Evolutionary conservation across 148 eudicot genomes (phyloP).

Genomic region (Beta vulgaris): DNA sequence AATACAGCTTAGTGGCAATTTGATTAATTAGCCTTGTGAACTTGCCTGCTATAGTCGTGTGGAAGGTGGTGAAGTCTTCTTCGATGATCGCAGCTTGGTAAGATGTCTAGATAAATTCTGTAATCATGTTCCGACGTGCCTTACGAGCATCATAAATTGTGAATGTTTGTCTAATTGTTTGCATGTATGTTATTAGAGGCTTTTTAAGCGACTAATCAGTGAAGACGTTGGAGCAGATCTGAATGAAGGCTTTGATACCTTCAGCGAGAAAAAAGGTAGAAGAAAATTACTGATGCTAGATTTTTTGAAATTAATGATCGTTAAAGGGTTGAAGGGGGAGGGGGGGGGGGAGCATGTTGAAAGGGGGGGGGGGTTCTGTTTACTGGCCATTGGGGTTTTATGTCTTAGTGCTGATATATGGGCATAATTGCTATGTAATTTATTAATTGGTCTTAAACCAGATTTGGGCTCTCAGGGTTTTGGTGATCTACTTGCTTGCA

Average conservation of each 20-base stretch:
- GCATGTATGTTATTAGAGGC: slow-evolving; percentile 57
- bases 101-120: slow-evolving; percentile 30
- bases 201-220: slow-evolving; percentile 88
- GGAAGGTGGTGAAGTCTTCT: slow-evolving; percentile 89
- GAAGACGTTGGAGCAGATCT: slow-evolving; percentile 94
- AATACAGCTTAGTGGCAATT: slow-evolving; percentile 37
- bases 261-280: slow-evolving; percentile 70
- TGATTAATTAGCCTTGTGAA: slow-evolving; percentile 76
- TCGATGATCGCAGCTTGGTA: slow-evolving; percentile 90
- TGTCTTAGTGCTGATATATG: slow-evolving; percentile 1
- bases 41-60: slow-evolving; percentile 95
- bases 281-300: neutral
- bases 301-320: neutral
- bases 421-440: slow-evolving; percentile 9
- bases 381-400: neutral
- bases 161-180: slow-evolving; percentile 6
- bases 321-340: neutral
- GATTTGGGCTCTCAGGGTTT: slow-evolving; percentile 95
- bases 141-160: slow-evolving; percentile 4
- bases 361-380: neutral
- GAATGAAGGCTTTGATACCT: slow-evolving; percentile 95
- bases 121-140: slow-evolving; percentile 8
- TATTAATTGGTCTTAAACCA: slow-evolving; percentile 28
- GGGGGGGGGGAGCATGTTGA: neutral
- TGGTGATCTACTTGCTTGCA: slow-evolving; percentile 84